Evolutionary conservation across 768 basidiomycete species (phyloP).

Genomic region (Panaeolus papilionaceus): DNA sequence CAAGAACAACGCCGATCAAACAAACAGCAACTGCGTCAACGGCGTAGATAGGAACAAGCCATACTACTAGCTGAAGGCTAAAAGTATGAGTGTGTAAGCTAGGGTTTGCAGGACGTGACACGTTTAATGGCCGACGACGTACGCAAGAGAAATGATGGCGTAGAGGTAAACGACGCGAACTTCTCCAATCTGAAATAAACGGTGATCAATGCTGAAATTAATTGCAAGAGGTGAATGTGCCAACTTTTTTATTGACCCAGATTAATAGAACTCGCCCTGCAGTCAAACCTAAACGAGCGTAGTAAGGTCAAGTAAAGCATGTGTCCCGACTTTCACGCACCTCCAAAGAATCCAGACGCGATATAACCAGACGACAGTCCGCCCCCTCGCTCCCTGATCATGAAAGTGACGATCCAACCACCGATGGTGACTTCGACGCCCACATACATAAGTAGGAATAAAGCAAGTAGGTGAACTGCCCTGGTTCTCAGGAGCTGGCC

Average conservation of each 20-base stretch:
- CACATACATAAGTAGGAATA: slow-evolving; percentile 68
- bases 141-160: slow-evolving; percentile 54
- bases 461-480: slow-evolving; percentile 63
- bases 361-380: slow-evolving; percentile 53
- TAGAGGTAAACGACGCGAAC: slow-evolving; percentile 58
- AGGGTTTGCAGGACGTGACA: not conserved
- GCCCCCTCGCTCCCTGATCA: slow-evolving; percentile 40
- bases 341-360: slow-evolving; percentile 56
- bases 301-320: not conserved
- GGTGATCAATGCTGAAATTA: not conserved
- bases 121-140: slow-evolving; percentile 19
- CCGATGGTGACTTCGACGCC: slow-evolving; percentile 68
- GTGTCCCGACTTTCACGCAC: slow-evolving; percentile 32
- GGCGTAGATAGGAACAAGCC: slow-evolving; percentile 47
- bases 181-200: slow-evolving; percentile 54
- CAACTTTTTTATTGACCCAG: slow-evolving; percentile 50
- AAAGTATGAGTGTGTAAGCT: not conserved
- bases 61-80: slow-evolving; percentile 17
- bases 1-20: slow-evolving; percentile 67
- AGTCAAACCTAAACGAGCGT: slow-evolving; percentile 51
- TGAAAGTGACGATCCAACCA: slow-evolving; percentile 74
- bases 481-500: slow-evolving; percentile 56
- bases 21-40: slow-evolving; percentile 63
- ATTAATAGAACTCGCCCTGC: slow-evolving; percentile 57
- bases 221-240: not conserved